These are phyloP conservation scores for Leptographium galeiforme DNA, from an alignment of 2,329 filamentous ascomycete genomes.

Conservation along the genomic window DNA sequence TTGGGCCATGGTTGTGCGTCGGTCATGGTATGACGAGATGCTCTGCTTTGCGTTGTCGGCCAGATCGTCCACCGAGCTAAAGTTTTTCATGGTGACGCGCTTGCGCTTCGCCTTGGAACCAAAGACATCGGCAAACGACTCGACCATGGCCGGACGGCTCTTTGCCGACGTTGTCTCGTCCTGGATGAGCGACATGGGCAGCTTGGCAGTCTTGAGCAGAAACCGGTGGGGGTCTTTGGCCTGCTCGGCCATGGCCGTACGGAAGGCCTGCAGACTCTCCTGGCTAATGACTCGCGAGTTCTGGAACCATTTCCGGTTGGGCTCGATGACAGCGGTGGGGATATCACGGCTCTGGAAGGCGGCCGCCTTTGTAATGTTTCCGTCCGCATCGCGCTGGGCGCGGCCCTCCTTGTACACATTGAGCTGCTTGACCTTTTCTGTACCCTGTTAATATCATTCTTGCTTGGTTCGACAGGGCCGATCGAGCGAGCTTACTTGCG, in stretches of 20 bases:
- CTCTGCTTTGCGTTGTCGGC: constrained; percentile 68
- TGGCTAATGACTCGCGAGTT: constrained; percentile 87
- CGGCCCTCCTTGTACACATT: constrained; percentile 68
- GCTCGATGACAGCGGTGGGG: constrained; percentile 78
- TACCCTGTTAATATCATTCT: neutral
- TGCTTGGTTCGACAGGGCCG: neutral
- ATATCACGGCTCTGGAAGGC: constrained; percentile 55
- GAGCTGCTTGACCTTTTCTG: constrained; percentile 33
- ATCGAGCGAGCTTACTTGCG: constrained; percentile 9
- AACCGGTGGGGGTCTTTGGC: constrained; percentile 85
- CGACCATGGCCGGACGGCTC: constrained; percentile 35
- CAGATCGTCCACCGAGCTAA: constrained; percentile 63
- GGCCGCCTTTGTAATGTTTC: constrained; percentile 60
- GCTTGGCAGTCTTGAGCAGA: constrained; percentile 91
- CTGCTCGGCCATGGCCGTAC: constrained; percentile 83
- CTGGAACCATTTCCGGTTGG: constrained; percentile 95
- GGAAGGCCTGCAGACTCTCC: constrained; percentile 55
- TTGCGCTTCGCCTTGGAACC: constrained; percentile 90
- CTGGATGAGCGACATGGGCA: constrained; percentile 86
- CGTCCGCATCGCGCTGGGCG: constrained; percentile 65
- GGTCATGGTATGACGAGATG: constrained; percentile 69
- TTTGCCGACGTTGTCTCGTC: constrained; percentile 54
- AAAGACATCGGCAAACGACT: constrained; percentile 71
- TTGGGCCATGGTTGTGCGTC: constrained; percentile 49
- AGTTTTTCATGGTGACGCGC: constrained; percentile 58